Base-by-base conservation (phyloP, 2,329 filamentous ascomycete species). In the Cordyceps javanica region DNA sequence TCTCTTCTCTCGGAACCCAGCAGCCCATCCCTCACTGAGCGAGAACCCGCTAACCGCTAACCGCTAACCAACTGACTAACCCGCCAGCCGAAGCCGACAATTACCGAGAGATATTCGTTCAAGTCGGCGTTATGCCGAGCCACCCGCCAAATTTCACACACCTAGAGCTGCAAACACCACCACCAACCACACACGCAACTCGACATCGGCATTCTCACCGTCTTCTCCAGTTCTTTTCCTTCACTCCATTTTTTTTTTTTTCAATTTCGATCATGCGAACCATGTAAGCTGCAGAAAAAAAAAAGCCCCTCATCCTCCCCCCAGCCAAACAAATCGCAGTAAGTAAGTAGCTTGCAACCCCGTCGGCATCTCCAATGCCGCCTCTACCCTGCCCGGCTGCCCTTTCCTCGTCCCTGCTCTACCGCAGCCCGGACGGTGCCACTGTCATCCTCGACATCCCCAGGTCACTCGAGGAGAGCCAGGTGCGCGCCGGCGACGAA, bases 371-470 rank as follows among this genome's bases (percentile, higher is more conserved):
- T 21, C 21, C 42, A 48, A 55, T 25, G 39, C 52, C 39, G 52
- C 30, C 41, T 38, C 53, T 46, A 42, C 34, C 36, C 34, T 46
- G 53, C 34, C 36, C 34, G 26, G 54, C 44, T 41, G 19, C 44
- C 60, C 13, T 63, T n/a, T n/a, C 68, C 2, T 71, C 69, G n/a
- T 71, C 69, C 19, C 59, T 73, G 25, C 66, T 75, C 53, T 75
- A 67, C 59, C 64, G 68, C 50, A 70, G 60, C 61, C 39, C 48
- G 5, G 67, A 71, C 62, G 66, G 71, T 50, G 75, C 79, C 46
- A 70, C 86, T 55, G 74, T 82, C 23, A 68, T 91, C 26, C 69
- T 91, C 53, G 89, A 92, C 65, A 81, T 91, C 46, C 88, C 89
- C 25, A 74, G 77, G 19, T 89, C 89, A 2, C 81, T 91, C 39